Conservation (phyloP, 345 rosid species). For the Atalantia buxifolia region DNA sequence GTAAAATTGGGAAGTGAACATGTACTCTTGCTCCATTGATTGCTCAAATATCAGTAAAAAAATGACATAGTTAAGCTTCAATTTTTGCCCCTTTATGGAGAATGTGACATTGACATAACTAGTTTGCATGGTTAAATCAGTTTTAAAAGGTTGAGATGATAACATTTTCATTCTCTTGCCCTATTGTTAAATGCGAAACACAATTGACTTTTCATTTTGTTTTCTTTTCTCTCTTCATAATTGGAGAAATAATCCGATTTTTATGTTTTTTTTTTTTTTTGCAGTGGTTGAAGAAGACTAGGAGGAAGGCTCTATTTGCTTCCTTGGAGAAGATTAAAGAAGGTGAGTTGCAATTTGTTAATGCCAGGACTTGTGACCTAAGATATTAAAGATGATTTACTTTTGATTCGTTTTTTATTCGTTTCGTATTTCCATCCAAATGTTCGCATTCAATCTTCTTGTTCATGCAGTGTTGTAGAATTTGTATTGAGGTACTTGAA, state of each 20-base stretch:
- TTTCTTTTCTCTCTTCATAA: not conserved
- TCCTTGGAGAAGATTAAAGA: conserved; percentile 91
- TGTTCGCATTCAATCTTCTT: not conserved
- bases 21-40: not conserved
- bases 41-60: not conserved
- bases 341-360: conserved; percentile 39
- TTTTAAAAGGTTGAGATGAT: no score
- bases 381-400: no score
- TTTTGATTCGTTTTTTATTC: not conserved
- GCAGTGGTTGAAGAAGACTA: conserved; percentile 86
- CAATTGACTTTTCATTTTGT: not conserved
- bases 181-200: no score
- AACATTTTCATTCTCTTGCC: no score
- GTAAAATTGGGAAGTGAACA: not conserved
- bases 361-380: not conserved
- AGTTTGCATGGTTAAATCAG: no score
- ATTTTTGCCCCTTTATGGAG: no score
- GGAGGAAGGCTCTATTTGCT: conserved; percentile 80
- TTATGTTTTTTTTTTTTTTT: conserved; percentile 8
- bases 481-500: not conserved
- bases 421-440: not conserved
- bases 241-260: not conserved
- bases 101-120: no score
- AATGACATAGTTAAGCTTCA: no score
- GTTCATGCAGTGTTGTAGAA: not conserved